Percentiles rank a stretch among this genome's conserved stretches.
Conservation (phyloP, 106 monocot genomes). For the Alisma plantagoaquatica region DNA sequence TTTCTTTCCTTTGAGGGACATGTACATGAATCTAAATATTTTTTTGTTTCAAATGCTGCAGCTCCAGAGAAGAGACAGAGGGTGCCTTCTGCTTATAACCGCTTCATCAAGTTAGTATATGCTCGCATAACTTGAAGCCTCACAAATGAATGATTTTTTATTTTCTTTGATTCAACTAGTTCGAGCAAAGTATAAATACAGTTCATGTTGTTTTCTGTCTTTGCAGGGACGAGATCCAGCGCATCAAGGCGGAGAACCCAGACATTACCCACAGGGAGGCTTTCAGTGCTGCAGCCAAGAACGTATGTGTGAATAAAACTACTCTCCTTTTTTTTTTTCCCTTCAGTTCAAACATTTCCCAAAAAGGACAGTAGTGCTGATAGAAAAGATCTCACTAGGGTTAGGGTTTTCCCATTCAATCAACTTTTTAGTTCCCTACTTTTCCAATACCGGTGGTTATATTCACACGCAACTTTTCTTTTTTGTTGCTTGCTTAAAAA, state of each 20-base stretch:
- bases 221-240: slow-evolving; percentile 98
- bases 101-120: slow-evolving; percentile 96
- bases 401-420: no score
- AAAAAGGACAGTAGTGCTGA: no score
- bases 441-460: no score
- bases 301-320: slow-evolving; percentile 31
- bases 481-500: no score
- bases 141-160: no score
- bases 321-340: slow-evolving; percentile 2
- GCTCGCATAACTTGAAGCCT: background rate
- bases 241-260: slow-evolving; percentile 97
- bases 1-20: no score
- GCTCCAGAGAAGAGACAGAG: slow-evolving; percentile 99
- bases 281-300: slow-evolving; percentile 99
- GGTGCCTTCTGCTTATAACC: slow-evolving; percentile 98
- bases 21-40: no score
- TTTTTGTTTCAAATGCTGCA: slow-evolving; percentile 16
- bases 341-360: no score
- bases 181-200: background rate
- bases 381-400: no score
- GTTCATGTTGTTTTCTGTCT: background rate
- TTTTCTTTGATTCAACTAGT: no score
- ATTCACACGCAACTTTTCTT: no score
- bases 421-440: no score
- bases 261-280: slow-evolving; percentile 99